phyloP scores from a whole-genome alignment of 2,329 filamentous ascomycete genomes.

The Fulvia fulva region DNA sequence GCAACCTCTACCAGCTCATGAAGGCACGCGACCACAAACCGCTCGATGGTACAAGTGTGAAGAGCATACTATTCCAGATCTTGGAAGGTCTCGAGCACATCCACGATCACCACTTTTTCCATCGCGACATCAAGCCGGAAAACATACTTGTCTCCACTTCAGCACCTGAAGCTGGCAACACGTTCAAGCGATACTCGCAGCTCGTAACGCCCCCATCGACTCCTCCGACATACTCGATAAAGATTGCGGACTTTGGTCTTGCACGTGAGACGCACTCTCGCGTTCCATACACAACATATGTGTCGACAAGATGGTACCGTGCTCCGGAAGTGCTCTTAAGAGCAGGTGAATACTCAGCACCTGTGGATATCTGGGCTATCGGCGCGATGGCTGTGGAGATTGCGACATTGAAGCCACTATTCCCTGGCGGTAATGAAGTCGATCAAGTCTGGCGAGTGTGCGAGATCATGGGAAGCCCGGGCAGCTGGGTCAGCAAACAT shows the following conservation, averaged over 20 bases:
- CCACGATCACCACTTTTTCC: conserved; percentile 94
- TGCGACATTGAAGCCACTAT: conserved; percentile 90
- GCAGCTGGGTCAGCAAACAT: conserved; percentile 94
- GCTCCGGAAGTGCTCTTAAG: conserved; percentile 91
- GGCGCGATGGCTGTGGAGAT: conserved; percentile 99
- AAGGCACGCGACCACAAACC: conserved; percentile 95
- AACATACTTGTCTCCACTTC: conserved; percentile 97
- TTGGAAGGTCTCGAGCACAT: conserved; percentile 95
- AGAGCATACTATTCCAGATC: conserved; percentile 97
- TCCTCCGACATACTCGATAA: conserved; percentile 89
- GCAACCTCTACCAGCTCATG: conserved; percentile 98
- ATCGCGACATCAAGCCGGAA: conserved; percentile 98
- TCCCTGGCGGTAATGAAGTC: conserved; percentile 96
- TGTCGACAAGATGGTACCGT: conserved; percentile 93
- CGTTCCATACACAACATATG: conserved; percentile 94
- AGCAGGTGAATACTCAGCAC: conserved; percentile 93
- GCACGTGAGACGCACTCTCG: conserved; percentile 97
- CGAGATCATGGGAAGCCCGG: conserved; percentile 98
- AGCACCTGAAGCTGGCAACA: conserved; percentile 72
- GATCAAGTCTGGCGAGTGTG: conserved; percentile 99
- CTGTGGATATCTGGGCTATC: conserved; percentile 97
- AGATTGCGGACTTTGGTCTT: conserved; percentile 96
- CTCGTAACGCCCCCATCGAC: conserved; percentile 93
- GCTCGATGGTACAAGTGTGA: conserved; percentile 84
- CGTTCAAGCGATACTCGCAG: conserved; percentile 88